phyloP scores from a whole-genome alignment of 2,329 filamentous ascomycete species.

The Onygena corvina region DNA sequence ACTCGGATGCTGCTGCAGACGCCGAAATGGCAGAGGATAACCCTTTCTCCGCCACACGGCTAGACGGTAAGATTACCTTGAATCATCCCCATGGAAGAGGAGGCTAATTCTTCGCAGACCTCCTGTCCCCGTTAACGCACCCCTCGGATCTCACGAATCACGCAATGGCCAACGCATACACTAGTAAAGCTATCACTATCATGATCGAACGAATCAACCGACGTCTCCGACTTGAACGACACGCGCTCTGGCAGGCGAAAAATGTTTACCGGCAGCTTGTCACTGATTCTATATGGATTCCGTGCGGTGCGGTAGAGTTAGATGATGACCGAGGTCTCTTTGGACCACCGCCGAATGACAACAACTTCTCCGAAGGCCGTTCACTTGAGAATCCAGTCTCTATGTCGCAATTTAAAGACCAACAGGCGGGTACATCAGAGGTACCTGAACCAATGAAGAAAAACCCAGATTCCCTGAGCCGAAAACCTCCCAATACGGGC shows the following conservation, averaged over 20 bases:
- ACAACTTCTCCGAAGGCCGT: too few relatives aligned
- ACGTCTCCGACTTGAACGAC: slow-evolving; percentile 46
- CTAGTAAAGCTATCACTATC: slow-evolving; percentile 45
- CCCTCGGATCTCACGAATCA: slow-evolving; percentile 49
- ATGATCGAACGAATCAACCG: slow-evolving; percentile 46
- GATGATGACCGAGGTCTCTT: slow-evolving; percentile 40
- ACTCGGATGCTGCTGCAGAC: slow-evolving; percentile 47
- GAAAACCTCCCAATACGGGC: neutral
- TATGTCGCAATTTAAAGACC: neutral
- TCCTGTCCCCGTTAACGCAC: slow-evolving; percentile 50
- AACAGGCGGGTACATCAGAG: neutral
- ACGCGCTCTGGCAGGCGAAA: slow-evolving; percentile 46
- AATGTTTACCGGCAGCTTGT: slow-evolving; percentile 46
- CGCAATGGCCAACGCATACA: slow-evolving; percentile 47
- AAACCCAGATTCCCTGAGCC: neutral
- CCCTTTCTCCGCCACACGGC: slow-evolving; percentile 46
- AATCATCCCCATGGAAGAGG: too few relatives aligned
- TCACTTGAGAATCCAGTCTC: neutral
- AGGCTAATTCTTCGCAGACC: slow-evolving; percentile 34
- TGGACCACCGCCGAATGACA: slow-evolving; percentile 4
- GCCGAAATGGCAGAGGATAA: slow-evolving; percentile 47
- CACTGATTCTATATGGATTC: slow-evolving; percentile 50
- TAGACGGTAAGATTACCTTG: slow-evolving; percentile 39
- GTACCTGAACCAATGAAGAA: neutral
- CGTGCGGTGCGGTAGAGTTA: slow-evolving; percentile 42